Evolutionary conservation across 371 early-diverging fungal genomes (phyloP), one percentile per base, ranked within the genome.

Genomic region (Rhizopus sp.): DNA sequence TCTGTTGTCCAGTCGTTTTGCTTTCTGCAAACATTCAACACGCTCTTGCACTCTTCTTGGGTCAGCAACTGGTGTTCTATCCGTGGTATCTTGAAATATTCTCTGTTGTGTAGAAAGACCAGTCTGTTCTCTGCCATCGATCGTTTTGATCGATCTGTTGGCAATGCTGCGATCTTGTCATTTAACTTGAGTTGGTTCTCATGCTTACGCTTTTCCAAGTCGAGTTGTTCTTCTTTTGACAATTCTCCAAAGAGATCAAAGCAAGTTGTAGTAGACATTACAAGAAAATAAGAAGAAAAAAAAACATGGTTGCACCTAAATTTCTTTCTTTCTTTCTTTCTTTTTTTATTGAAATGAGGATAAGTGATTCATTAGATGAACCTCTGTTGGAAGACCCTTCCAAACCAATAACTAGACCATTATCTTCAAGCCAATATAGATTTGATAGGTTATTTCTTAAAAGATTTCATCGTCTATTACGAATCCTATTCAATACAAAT

Each of bases 391-490:
- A 23, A 23, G 2, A 23, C 23, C 23, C 23, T 23, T 23, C 23
- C 23, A 23, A 23, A 23, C 23, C 23, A 23, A 23, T 23, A 23
- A 23, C 23, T 23, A 23, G 23, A 2, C 23, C 23, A 23, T 23
- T 23, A 23, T 23, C 23, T 23, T 23, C 23, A 23, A 37, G 6
- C 31, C 30, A 45, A 30, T 84, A 80, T 59, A 64, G 77, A 2
- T 71, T 87, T 17, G 87, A 86, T 53, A 34, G 65, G 1, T 37
- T 78, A 35, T 81, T 87, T 45, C 33, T 82, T 16, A 72, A 68
- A 16, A 70, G 87, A 34, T 56, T 85, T 34, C 35, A 45, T 35
- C 72, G 76, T 9, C 45, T 87, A 4, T 44, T 80, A 12, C 51
- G 54, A 4, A 62, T 84, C n/a, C 57, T 87, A 6, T 70, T 78